These are phyloP conservation scores for Parmelia sp. DNA, from an alignment of 495 filamentous ascomycete species.

Conservation along the genomic window DNA sequence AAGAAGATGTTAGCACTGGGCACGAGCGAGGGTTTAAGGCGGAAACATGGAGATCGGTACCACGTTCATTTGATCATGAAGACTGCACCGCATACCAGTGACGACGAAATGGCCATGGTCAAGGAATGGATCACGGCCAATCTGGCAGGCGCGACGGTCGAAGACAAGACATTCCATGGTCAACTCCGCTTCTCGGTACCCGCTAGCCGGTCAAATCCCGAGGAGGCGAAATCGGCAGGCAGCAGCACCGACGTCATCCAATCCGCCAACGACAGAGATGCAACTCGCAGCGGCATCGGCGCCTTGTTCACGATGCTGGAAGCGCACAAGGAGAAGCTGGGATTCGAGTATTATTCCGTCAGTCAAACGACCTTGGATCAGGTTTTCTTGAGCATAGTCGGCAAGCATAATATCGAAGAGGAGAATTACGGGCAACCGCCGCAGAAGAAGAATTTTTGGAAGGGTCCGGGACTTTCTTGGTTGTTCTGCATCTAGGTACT, in stretches of 20 bases:
- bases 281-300: conserved; percentile 42
- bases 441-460: conserved; percentile 11
- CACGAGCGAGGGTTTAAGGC: conserved; percentile 34
- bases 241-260: conserved; percentile 14
- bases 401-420: conserved; percentile 67
- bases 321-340: conserved; percentile 54
- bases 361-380: conserved; percentile 79
- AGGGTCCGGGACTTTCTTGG: background rate
- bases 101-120: conserved; percentile 57
- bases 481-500: background rate
- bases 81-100: conserved; percentile 61
- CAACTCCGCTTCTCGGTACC: conserved; percentile 75
- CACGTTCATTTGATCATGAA: conserved; percentile 58
- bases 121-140: conserved; percentile 52
- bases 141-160: conserved; percentile 55
- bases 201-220: conserved; percentile 25
- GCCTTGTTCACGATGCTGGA: conserved; percentile 66
- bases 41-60: conserved; percentile 37
- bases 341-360: conserved; percentile 73
- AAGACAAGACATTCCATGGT: conserved; percentile 71
- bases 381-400: conserved; percentile 78
- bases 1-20: conserved; percentile 40
- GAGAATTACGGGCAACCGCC: conserved; percentile 54
- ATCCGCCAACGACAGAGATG: conserved; percentile 27
- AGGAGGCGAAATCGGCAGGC: background rate